Percentiles rank a stretch among this genome's conserved stretches.
phyloP scores from a whole-genome alignment of 441 rosid genomes.

The Populus hybrid region DNA sequence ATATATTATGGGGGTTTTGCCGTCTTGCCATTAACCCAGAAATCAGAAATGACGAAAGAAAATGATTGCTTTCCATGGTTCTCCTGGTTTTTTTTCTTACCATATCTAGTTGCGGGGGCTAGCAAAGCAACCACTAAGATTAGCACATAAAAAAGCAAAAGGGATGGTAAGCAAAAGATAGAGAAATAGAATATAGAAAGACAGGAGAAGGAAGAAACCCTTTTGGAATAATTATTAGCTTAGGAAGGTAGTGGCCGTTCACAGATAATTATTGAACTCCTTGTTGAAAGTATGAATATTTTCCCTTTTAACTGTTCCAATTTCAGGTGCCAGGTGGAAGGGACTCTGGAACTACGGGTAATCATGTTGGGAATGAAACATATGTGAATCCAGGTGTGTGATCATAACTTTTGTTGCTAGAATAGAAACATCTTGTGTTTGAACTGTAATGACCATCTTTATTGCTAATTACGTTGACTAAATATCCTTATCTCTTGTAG shows the following conservation, averaged over 20 bases:
- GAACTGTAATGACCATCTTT: neutral
- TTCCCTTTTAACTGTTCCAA: neutral
- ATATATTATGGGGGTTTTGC: neutral
- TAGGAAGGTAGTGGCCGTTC: neutral
- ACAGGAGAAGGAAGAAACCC: neutral
- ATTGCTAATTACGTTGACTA: neutral
- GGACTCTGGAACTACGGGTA: slow-evolving; percentile 26
- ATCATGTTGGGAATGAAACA: slow-evolving; percentile 24
- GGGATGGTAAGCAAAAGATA: neutral
- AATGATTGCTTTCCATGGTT: neutral
- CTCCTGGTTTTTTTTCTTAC: neutral
- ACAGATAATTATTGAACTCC: too few relatives aligned
- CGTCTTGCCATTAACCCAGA: neutral
- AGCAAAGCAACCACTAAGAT: neutral
- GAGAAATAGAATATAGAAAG: neutral
- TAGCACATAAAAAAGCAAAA: too few relatives aligned
- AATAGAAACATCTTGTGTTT: neutral
- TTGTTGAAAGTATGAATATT: neutral
- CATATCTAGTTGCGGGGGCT: neutral
- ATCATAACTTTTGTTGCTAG: neutral
- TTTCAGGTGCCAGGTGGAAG: slow-evolving; percentile 28
- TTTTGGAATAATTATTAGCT: neutral
- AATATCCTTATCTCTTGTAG: neutral
- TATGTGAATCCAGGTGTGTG: slow-evolving; percentile 37
- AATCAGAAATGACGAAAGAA: neutral